A percentile compares a stretch with the other conserved stretches of the same genome.
Conservation (phyloP, 169 alveolate genomes). For the Plasmodium falciparum region DNA sequence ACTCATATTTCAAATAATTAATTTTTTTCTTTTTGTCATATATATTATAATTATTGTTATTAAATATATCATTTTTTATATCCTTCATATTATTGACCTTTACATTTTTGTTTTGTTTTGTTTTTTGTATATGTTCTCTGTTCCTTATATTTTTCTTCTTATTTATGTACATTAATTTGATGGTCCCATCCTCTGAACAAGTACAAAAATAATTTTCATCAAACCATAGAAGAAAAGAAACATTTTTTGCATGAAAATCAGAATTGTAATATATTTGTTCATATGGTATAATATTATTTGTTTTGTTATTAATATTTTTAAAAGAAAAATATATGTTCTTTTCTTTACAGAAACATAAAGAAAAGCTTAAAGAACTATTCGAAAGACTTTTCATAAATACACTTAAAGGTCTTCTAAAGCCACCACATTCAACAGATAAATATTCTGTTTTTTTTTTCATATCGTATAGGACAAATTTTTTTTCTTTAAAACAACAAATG, state of each 20-base stretch:
- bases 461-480: slow-evolving; percentile 58
- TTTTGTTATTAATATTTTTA: slow-evolving; percentile 18
- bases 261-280: slow-evolving; percentile 35
- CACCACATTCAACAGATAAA: slow-evolving; percentile 70
- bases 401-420: slow-evolving; percentile 72
- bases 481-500: slow-evolving; percentile 70
- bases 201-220: slow-evolving; percentile 36
- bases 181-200: slow-evolving; percentile 66
- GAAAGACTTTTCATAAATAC: slow-evolving; percentile 22
- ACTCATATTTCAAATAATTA: not conserved
- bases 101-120: not conserved
- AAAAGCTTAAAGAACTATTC: slow-evolving; percentile 17
- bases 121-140: not conserved
- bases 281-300: slow-evolving; percentile 28
- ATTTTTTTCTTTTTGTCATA: not conserved
- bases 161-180: slow-evolving; percentile 16
- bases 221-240: slow-evolving; percentile 56
- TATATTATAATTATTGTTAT: not conserved
- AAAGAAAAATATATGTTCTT: slow-evolving; percentile 27
- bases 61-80: not conserved
- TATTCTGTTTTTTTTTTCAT: slow-evolving; percentile 52
- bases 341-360: slow-evolving; percentile 68
- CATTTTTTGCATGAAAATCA: slow-evolving; percentile 51
- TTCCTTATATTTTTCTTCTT: no score
- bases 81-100: not conserved